Conservation (phyloP, 352 stramenopile genomes). For the Phytophthora syringae region DNA sequence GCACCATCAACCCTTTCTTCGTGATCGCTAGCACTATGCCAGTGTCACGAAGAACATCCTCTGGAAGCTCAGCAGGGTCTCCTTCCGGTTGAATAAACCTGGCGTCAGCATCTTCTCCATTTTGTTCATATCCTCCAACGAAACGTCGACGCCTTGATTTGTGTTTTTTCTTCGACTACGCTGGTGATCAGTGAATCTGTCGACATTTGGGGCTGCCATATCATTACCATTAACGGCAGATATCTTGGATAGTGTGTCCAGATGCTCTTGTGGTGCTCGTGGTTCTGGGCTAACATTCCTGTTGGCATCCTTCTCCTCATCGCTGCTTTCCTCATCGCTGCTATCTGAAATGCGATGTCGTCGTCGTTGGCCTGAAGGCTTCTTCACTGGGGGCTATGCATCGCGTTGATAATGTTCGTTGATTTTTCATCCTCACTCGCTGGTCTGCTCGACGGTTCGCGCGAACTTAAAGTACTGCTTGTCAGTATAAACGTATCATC, state of each 20-base stretch:
- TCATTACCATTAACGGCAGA: background rate
- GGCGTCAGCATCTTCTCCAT: conserved; percentile 60
- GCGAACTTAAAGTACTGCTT: background rate
- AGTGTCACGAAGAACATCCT: conserved; percentile 75
- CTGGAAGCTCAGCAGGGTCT: conserved; percentile 69
- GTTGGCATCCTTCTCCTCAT: conserved; percentile 10
- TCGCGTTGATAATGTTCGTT: background rate
- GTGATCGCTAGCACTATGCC: conserved; percentile 47
- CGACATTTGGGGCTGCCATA: background rate
- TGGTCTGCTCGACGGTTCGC: conserved; percentile 14
- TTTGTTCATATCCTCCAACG: conserved; percentile 76
- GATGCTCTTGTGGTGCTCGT: background rate
- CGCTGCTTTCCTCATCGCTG: conserved; percentile 43
- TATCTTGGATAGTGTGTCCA: background rate
- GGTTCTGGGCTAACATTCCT: conserved; percentile 2
- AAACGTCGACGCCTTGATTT: conserved; percentile 49
- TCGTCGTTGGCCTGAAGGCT: conserved; percentile 23
- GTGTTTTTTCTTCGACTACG: conserved; percentile 16
- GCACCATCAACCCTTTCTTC: conserved; percentile 43
- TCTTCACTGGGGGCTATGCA: conserved; percentile 4
- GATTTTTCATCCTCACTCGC: conserved; percentile 4
- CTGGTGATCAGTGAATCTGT: background rate
- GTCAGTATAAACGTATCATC: conserved; percentile 30
- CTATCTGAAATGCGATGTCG: conserved; percentile 47
- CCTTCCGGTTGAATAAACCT: conserved; percentile 89